Percentiles rank a stretch among this genome's conserved stretches.
These are phyloP conservation scores for Aspergillus glaucus DNA, from an alignment of 2,329 filamentous ascomycete genomes.

Conservation along the genomic window DNA sequence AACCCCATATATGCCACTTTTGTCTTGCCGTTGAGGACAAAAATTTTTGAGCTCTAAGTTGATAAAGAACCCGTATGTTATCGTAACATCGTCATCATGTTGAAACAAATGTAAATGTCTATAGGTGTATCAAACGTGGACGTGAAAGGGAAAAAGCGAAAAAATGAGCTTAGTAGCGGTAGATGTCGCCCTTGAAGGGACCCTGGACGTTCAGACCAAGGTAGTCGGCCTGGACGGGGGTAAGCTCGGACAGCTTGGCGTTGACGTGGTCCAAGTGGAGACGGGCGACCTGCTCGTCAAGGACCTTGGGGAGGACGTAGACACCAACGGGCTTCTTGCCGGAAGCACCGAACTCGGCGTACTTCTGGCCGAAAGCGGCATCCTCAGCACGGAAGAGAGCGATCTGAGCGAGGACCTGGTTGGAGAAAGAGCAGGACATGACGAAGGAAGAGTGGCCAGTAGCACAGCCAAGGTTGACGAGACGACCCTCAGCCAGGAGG, in stretches of 20 bases:
- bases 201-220: slow-evolving; percentile 78
- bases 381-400: slow-evolving; percentile 93
- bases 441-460: slow-evolving; percentile 99
- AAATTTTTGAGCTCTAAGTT: slow-evolving; percentile 44
- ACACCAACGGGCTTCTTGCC: slow-evolving; percentile 88
- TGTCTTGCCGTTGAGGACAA: slow-evolving; percentile 58
- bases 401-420: slow-evolving; percentile 99
- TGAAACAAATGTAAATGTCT: slow-evolving; percentile 37
- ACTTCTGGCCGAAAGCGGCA: slow-evolving; percentile 82
- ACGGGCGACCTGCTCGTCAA: slow-evolving; percentile 96
- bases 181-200: slow-evolving; percentile 81
- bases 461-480: slow-evolving; percentile 98
- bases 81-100: slow-evolving; percentile 57
- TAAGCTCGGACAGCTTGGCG: slow-evolving; percentile 85
- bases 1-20: slow-evolving; percentile 31
- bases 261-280: slow-evolving; percentile 92
- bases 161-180: slow-evolving; percentile 55
- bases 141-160: slow-evolving; percentile 8
- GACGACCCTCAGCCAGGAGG: slow-evolving; percentile 94
- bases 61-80: slow-evolving; percentile 44
- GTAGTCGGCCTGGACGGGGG: slow-evolving; percentile 85
- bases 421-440: slow-evolving; percentile 99
- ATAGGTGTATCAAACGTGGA: slow-evolving; percentile 30
- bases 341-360: slow-evolving; percentile 88
- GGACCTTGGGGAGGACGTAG: slow-evolving; percentile 96